These are phyloP conservation scores for Gypsophila paniculata DNA, from an alignment of 179 eudicot species.

Conservation along the genomic window DNA sequence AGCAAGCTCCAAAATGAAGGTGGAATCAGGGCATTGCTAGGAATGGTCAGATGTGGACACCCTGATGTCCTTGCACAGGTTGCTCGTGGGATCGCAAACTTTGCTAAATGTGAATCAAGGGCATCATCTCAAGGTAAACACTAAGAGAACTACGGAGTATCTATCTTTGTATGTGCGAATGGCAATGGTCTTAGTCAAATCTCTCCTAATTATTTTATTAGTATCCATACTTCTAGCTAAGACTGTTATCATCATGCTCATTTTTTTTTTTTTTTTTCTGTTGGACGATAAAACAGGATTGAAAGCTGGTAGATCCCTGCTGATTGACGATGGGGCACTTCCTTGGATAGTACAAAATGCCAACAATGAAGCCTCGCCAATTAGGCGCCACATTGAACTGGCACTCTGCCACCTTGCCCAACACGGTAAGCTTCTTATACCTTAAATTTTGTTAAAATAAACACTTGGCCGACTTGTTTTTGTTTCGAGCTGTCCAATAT, in stretches of 20 bases:
- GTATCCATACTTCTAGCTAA: neutral
- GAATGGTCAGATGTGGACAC: constrained; percentile 84
- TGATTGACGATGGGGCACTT: constrained; percentile 85
- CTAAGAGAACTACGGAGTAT: neutral
- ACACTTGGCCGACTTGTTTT: too few relatives aligned
- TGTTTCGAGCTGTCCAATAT: neutral
- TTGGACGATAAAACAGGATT: constrained; percentile 38
- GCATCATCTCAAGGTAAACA: constrained; percentile 69
- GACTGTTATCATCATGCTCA: neutral
- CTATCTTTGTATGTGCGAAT: neutral
- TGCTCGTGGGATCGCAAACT: constrained; percentile 94
- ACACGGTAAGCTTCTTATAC: constrained; percentile 50
- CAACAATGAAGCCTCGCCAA: constrained; percentile 73
- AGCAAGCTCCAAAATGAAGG: constrained; percentile 79
- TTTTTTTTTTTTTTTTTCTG: neutral
- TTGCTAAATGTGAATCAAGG: constrained; percentile 93
- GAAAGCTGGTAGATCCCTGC: constrained; percentile 64
- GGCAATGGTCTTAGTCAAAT: neutral
- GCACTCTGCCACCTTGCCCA: constrained; percentile 92
- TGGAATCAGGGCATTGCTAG: constrained; percentile 77
- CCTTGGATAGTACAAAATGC: constrained; percentile 92
- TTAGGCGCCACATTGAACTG: constrained; percentile 83
- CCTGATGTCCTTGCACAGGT: constrained; percentile 96
- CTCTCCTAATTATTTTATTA: neutral
- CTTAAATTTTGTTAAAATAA: too few relatives aligned